phyloP scores from a whole-genome alignment of 495 filamentous ascomycete species.

The Monascus purpureus region DNA sequence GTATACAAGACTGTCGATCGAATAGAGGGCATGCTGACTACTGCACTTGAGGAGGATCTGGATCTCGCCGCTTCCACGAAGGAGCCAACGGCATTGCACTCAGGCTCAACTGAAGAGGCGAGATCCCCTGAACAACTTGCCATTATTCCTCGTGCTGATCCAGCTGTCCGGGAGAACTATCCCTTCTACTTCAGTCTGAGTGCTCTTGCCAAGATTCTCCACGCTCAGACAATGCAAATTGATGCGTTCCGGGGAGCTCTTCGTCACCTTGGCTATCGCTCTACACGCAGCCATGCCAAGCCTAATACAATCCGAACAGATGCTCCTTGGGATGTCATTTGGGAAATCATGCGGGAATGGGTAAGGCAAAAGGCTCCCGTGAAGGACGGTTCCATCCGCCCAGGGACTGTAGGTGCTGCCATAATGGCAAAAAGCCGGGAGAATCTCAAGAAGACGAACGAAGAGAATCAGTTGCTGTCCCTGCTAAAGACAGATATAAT shows the following conservation, averaged over 20 bases:
- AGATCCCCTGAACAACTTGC: constrained; percentile 12
- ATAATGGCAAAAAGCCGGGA: constrained; percentile 40
- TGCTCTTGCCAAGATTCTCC: constrained; percentile 54
- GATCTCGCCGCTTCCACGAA: constrained; percentile 10
- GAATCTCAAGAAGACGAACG: constrained; percentile 8
- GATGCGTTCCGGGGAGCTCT: constrained; percentile 68
- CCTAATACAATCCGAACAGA: constrained; percentile 82
- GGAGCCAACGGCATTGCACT: not conserved
- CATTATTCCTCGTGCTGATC: constrained; percentile 30
- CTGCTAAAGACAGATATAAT: constrained; percentile 23
- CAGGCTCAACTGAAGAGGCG: constrained; percentile 2
- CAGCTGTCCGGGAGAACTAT: constrained; percentile 46
- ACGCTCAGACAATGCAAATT: constrained; percentile 59
- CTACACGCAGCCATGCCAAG: constrained; percentile 73
- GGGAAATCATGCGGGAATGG: constrained; percentile 94
- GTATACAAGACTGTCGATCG: constrained; percentile 66
- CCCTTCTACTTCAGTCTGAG: constrained; percentile 83
- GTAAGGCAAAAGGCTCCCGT: constrained; percentile 58
- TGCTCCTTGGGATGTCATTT: constrained; percentile 75
- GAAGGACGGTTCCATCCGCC: constrained; percentile 52
- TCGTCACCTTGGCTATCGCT: constrained; percentile 61
- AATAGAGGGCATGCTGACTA: constrained; percentile 82
- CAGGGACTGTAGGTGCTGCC: constrained; percentile 51
- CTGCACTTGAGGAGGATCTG: constrained; percentile 64
- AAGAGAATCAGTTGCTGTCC: constrained; percentile 11